Evolutionary conservation across 192 early-diverging fungal genomes (phyloP), one percentile per base, ranked within the genome.

Genomic region (Pilaira anomala): DNA sequence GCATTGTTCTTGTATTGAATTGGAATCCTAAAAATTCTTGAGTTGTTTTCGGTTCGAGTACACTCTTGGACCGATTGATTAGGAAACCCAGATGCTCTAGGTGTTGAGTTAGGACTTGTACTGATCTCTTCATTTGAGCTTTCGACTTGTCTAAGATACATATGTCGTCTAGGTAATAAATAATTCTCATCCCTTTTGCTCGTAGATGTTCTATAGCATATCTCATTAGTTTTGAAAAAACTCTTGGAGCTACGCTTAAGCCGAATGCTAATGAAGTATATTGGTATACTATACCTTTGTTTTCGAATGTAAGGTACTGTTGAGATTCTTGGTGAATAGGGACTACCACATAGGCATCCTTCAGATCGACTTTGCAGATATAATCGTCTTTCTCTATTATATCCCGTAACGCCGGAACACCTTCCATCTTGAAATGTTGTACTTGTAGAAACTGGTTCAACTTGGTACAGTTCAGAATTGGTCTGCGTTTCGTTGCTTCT

Each of bases 381-480:
- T 30, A 63, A 44, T 69, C 61, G 11, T 63, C n/a, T 3, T 19
- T 11, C 48, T 63, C 61, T 44, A 69, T 58, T 1, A 63, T 45
- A 2, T 69, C 55, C n/a, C 68, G 29, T 29, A 69, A 41, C 13
- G 61, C 68, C 14, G 61, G 52, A 19, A 63, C 36, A 48, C 68
- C 68, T 49, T 69, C 68, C 68, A 69, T 69, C 46, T 63, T 62
- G 68, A 69, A 69, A 39, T 69, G 61, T 30, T 69, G 18, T 19
- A n/a, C 29, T 41, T 63, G 68, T 2, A 69, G 5, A 42, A 51
- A 69, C 13, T 52, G 11, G 33, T 69, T 69, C 6, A 69, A 19
- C 1, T 11, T 51, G n/a, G 46, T 26, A 26, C 42, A 63, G 44
- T 69, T 40, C 33, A 63, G 45, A 25, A 62, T 69, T 3, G 41